phyloP scores from a whole-genome alignment of 2,329 filamentous ascomycete species.

The Podosphaera fusca region DNA sequence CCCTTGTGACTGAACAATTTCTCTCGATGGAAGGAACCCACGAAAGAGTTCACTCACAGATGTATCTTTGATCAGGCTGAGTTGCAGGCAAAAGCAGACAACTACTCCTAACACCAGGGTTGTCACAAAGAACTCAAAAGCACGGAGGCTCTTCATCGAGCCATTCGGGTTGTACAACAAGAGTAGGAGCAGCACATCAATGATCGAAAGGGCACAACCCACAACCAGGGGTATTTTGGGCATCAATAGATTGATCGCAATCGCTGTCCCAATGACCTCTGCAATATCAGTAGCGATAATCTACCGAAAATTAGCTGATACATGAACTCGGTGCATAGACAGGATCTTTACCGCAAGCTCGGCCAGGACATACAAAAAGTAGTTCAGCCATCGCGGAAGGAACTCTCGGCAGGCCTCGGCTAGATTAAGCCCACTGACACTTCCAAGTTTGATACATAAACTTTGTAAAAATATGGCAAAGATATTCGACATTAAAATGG shows the following conservation, averaged over 20 bases:
- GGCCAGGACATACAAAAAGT: slow-evolving; percentile 28
- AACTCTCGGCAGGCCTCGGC: slow-evolving; percentile 26
- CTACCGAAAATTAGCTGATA: slow-evolving; percentile 4
- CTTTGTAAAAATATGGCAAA: slow-evolving; percentile 35
- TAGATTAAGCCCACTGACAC: slow-evolving; percentile 29
- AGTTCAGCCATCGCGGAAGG: slow-evolving; percentile 30
- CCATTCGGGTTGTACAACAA: slow-evolving; percentile 39
- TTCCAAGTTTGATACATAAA: slow-evolving; percentile 30
- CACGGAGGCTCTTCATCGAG: slow-evolving; percentile 31
- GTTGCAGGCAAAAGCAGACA: slow-evolving; percentile 46
- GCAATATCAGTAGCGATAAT: slow-evolving; percentile 37
- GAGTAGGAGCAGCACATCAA: slow-evolving; percentile 44
- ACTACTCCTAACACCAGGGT: slow-evolving; percentile 43
- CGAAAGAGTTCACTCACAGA: slow-evolving; percentile 34
- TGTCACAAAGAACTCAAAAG: slow-evolving; percentile 43
- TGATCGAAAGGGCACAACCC: slow-evolving; percentile 43
- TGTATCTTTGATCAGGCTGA: slow-evolving; percentile 35
- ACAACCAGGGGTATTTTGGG: slow-evolving; percentile 40
- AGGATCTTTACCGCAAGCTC: slow-evolving; percentile 22
- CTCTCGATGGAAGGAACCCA: slow-evolving; percentile 39
- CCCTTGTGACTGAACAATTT: slow-evolving; percentile 33
- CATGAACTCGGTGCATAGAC: too few relatives aligned
- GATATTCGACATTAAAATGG: slow-evolving; percentile 32
- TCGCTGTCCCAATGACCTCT: slow-evolving; percentile 43
- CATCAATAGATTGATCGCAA: slow-evolving; percentile 42